Base-by-base conservation (phyloP, 345 rosid species). In the Barbarea vulgaris region DNA sequence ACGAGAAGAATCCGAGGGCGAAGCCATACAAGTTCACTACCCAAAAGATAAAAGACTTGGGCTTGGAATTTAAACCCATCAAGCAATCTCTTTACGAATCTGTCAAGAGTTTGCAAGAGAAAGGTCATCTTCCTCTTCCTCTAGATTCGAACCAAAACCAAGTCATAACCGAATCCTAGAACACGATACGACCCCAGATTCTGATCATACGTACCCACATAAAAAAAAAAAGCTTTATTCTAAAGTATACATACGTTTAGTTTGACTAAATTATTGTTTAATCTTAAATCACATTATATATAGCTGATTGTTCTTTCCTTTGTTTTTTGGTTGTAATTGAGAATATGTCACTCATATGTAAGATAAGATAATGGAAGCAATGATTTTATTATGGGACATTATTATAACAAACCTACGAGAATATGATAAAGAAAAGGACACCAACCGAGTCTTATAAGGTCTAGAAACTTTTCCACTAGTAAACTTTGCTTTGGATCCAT, bases 101-200 rank as follows among this genome's bases (percentile, higher is more conserved):
- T 3, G 99, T 95, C 6, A 95, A 83, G 86, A 83, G 88, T 84
- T 81, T 95, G 79, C 93, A 92, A 81, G 96, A 92, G 79, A 92
- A 83, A 76, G 98, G 97, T 19, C 93, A 88, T 48, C 90, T 95
- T 36, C 85, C 93, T 0, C 50, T 83, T 65, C 98, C 91, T 9
- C 68, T 83, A 54, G 87, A 84, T 13, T 72, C 81, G 64, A 69
- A 4, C 73, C 64, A 72, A 56, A 70, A 64, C 76, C 31, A 46
- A 18, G 34, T 62, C 65, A 62, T 21, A 8, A 53, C 46, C 51
- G 75, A 69, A 61, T 69, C 70, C 10, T 69, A 76, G 69, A 61
- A 69, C 50, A 59, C 36, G 19, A 41, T n/a, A 48, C 15, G 13
- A 41, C 63, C 55, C 36, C 21, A 67, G 13, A 67, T 42, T 58